Evolutionary conservation across 2,329 filamentous ascomycete genomes (phyloP), one percentile per base, ranked within the genome.

Genomic region (Aspergillus bombycis): DNA sequence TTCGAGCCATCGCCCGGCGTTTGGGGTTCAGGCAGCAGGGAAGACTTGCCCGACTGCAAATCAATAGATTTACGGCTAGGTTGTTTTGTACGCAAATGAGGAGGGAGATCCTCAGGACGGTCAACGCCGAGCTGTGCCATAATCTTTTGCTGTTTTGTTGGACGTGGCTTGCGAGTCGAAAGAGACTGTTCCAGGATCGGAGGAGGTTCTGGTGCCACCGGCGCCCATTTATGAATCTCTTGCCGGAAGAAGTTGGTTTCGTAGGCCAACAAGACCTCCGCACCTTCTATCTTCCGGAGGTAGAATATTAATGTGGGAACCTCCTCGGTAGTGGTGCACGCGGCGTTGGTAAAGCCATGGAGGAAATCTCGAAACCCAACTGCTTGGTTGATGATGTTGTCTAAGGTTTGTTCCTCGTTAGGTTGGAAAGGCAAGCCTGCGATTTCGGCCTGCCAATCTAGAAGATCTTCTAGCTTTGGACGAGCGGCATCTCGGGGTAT

Each of bases 221-320:
- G 94, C 45, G 90, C 93, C 91, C 92, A 97, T 75, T 93, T 96
- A 79, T 99, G 95, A 62, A 99, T 84, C 74, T 97, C 93, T 75
- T 97, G 93, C 28, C 94, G 89, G 81, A 99, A 94, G 78, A 96
- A 97, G 75, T 99, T 99, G n/a, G 94, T 97, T 80, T 99, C 95
- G 62, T 90, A 91, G 0, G 94, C 87, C 2, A 99, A 84, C 3
- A 99, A 85, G 58, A 99, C 94, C 75, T 99, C 95, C 1, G 95
- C 94, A 3, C 95, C 95, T 79, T 99, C 95, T 60, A 99, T 93
- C 80, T 99, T 99, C 62, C 95, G 91, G 46, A 99, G 83, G 72
- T 97, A 98, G 78, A 99, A 99, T 7, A 96, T 88, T 77, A 97
- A 91, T 0, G 91, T 94, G 60, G 93, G 91, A 10, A 93, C 89